Conservation (phyloP, 371 early-diverging fungal species). For the Neoconidiobolus thromboides region DNA sequence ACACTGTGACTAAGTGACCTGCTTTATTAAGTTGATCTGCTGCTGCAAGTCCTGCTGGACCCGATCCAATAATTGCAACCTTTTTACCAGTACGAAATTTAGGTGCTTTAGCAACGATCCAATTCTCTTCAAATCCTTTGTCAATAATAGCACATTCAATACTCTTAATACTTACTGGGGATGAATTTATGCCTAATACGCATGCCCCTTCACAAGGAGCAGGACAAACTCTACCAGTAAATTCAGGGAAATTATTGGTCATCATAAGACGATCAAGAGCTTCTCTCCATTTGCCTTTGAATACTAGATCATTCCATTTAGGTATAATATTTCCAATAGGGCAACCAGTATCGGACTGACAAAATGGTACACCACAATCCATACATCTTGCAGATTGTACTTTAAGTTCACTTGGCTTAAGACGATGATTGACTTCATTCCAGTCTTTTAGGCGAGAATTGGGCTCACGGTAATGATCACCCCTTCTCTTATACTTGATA, state of each 20-base stretch:
- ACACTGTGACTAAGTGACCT: slow-evolving; percentile 84
- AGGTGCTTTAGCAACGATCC: slow-evolving; percentile 79
- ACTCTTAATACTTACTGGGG: slow-evolving; percentile 87
- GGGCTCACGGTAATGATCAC: slow-evolving; percentile 71
- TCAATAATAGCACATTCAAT: slow-evolving; percentile 96
- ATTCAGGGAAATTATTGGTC: slow-evolving; percentile 97
- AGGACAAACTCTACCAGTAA: slow-evolving; percentile 82
- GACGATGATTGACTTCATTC: slow-evolving; percentile 80
- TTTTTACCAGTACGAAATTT: slow-evolving; percentile 54
- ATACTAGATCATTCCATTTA: slow-evolving; percentile 94
- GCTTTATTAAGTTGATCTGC: slow-evolving; percentile 95
- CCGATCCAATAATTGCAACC: slow-evolving; percentile 83
- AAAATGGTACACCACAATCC: slow-evolving; percentile 95
- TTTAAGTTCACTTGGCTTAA: slow-evolving; percentile 56
- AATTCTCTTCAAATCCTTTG: slow-evolving; percentile 82
- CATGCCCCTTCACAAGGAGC: slow-evolving; percentile 90
- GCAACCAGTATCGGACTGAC: slow-evolving; percentile 89
- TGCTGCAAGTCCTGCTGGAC: slow-evolving; percentile 88
- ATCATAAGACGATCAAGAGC: slow-evolving; percentile 80
- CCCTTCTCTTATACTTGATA: slow-evolving; percentile 75
- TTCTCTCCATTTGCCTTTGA: slow-evolving; percentile 81
- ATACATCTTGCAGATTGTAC: slow-evolving; percentile 93
- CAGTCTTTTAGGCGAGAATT: slow-evolving; percentile 67
- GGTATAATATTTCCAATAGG: slow-evolving; percentile 95
- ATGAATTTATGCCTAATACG: slow-evolving; percentile 74